phyloP scores from a whole-genome alignment of 441 rosid species.

The Populus hybrid region DNA sequence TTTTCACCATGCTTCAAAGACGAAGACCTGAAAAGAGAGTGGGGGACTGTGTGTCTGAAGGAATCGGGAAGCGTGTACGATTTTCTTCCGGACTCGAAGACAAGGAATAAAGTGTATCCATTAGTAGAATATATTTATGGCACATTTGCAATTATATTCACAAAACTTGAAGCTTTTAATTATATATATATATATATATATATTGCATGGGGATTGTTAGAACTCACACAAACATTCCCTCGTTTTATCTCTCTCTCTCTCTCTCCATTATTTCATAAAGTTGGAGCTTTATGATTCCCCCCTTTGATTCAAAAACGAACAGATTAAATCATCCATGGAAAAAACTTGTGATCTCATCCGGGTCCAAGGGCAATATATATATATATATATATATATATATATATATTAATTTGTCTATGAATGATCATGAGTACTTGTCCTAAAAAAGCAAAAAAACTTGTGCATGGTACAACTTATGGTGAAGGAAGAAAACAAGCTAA shows the following conservation, averaged over 20 bases:
- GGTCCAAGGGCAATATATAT: not conserved
- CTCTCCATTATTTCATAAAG: constrained; percentile 45
- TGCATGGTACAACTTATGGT: too few relatives aligned
- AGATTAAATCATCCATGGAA: constrained; percentile 16
- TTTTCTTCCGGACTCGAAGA: constrained; percentile 40
- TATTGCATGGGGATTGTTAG: constrained; percentile 40
- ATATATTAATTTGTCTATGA: too few relatives aligned
- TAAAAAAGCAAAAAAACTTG: too few relatives aligned
- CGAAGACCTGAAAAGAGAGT: constrained; percentile 38
- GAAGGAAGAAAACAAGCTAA: too few relatives aligned
- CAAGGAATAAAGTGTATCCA: constrained; percentile 43
- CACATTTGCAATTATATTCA: not conserved
- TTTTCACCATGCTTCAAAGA: constrained; percentile 23
- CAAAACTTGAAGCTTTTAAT: not conserved
- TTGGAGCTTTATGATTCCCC: constrained; percentile 43
- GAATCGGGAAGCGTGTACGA: constrained; percentile 58
- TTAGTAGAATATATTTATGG: not conserved
- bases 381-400: too few relatives aligned
- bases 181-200: not conserved
- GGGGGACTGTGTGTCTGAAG: constrained; percentile 31
- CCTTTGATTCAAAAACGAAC: too few relatives aligned
- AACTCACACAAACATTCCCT: constrained; percentile 26
- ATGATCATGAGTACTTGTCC: too few relatives aligned
- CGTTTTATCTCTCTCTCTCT: constrained; percentile 14
- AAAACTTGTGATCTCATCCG: constrained; percentile 11